Evolutionary conservation across 331 rosid genomes (phyloP), one percentile per base, ranked within the genome.

Genomic region (Malus hybrid): DNA sequence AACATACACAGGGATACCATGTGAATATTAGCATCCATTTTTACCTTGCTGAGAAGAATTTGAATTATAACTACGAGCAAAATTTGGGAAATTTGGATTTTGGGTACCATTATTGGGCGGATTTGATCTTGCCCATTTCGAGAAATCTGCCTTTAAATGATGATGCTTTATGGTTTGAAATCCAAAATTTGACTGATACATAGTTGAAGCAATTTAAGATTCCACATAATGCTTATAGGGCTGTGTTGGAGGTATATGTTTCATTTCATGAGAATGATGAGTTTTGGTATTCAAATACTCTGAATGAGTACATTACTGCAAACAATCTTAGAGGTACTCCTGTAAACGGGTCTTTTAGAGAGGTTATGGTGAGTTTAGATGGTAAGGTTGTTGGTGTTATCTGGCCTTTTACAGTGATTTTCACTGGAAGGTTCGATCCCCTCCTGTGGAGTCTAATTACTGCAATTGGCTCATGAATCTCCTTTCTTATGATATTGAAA

Each of bases 191-290:
- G 0, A 83, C 83, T 48, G 87, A 90, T 78, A 31, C 67, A 1
- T 75, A 50, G 36, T 54, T 59, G 72, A 89, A 86, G 83, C 80
- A 87, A 65, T 90, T 91, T 46, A 65, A 14, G 66, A 75, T 93
- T 42, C 97, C 98, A 0, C 92, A 33, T 52, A 91, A 93, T 87
- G 86, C 85, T 59, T 91, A 93, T 28, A 87, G 90, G 86, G 98
- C 90, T 83, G 86, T 91, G 76, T 87, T 93, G 63, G 97, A 93
- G 71, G 96, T 93, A 0, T 93, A 87, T 86, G 89, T 93, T 69
- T 93, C 98, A 3, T 93, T 90, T 77, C 98, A 93, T 76, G 97
- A 93, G 83, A 91, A 80, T 48, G 98, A 93, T 76, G 97, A 93
- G 67, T 88, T 77, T 75, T 93, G 97, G 97, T 93, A 89, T 70